These are phyloP conservation scores for Hura crepitans DNA, from an alignment of 441 rosid genomes.

Conservation along the genomic window DNA sequence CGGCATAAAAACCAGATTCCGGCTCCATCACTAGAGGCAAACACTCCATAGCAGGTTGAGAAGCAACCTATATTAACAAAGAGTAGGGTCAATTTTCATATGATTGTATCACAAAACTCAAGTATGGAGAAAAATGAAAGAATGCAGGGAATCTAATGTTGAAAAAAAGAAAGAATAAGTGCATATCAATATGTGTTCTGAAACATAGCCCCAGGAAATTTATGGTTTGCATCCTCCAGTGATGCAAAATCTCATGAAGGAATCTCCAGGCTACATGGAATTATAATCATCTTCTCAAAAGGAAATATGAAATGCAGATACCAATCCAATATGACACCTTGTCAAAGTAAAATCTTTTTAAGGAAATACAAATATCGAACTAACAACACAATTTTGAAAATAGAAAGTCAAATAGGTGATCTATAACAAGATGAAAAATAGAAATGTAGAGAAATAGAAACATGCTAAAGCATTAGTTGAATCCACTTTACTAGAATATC, in stretches of 20 bases:
- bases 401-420: background rate
- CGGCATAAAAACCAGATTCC: slow-evolving; percentile 89
- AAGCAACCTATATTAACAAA: slow-evolving; percentile 72
- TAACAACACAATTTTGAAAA: too few relatives aligned
- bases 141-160: background rate
- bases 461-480: too few relatives aligned
- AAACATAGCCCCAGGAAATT: background rate
- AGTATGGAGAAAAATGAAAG: slow-evolving; percentile 3
- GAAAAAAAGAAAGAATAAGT: background rate
- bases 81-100: slow-evolving; percentile 15
- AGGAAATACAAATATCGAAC: background rate
- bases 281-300: background rate
- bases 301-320: background rate
- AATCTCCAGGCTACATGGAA: background rate
- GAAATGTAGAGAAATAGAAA: too few relatives aligned
- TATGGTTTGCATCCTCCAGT: background rate
- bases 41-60: slow-evolving; percentile 99
- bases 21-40: slow-evolving; percentile 99
- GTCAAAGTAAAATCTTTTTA: background rate
- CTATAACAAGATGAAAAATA: too few relatives aligned
- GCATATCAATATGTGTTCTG: background rate
- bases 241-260: background rate
- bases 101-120: slow-evolving; percentile 8
- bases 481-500: background rate
- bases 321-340: background rate